Conservation (phyloP, 768 basidiomycete species). For the Sutorius australiensis region DNA sequence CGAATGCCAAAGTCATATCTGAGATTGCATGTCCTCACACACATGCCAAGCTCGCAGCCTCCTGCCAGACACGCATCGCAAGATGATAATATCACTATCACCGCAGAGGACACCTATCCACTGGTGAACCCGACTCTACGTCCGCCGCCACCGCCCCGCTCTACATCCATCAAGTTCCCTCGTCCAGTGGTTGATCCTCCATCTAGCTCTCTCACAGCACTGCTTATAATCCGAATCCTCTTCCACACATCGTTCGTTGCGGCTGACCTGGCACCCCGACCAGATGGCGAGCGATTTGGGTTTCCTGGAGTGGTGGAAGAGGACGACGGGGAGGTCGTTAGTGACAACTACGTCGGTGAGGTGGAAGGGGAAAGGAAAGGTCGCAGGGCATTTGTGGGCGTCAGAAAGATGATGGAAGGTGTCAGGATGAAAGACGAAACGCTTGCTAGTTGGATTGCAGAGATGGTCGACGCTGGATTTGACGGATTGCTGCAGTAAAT, state of each 20-base stretch:
- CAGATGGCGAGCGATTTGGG: constrained; percentile 83
- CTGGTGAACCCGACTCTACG: constrained; percentile 60
- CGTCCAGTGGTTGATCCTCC: constrained; percentile 62
- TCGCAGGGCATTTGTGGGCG: constrained; percentile 63
- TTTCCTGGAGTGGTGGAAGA: constrained; percentile 83
- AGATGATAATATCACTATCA: constrained; percentile 69
- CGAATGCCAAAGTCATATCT: constrained; percentile 47
- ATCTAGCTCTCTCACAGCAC: constrained; percentile 70
- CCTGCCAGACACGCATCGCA: constrained; percentile 62
- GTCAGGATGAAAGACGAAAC: constrained; percentile 64
- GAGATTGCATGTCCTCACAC: constrained; percentile 71
- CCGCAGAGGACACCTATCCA: constrained; percentile 56
- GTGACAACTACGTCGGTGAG: constrained; percentile 39
- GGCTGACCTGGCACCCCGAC: constrained; percentile 58
- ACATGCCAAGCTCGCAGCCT: constrained; percentile 60
- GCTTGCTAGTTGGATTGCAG: constrained; percentile 55
- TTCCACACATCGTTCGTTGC: constrained; percentile 78
- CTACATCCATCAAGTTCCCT: constrained; percentile 55
- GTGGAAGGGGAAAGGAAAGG: constrained; percentile 70
- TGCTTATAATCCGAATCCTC: constrained; percentile 79
- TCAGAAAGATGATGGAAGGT: constrained; percentile 56
- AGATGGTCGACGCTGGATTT: constrained; percentile 54
- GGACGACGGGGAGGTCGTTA: constrained; percentile 59
- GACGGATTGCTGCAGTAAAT: constrained; percentile 28
- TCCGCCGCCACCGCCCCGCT: constrained; percentile 67